Evolutionary conservation across 1,284 basidiomycete genomes (phyloP), one percentile per base, ranked within the genome.

Genomic region (Calocybe gambosa): DNA sequence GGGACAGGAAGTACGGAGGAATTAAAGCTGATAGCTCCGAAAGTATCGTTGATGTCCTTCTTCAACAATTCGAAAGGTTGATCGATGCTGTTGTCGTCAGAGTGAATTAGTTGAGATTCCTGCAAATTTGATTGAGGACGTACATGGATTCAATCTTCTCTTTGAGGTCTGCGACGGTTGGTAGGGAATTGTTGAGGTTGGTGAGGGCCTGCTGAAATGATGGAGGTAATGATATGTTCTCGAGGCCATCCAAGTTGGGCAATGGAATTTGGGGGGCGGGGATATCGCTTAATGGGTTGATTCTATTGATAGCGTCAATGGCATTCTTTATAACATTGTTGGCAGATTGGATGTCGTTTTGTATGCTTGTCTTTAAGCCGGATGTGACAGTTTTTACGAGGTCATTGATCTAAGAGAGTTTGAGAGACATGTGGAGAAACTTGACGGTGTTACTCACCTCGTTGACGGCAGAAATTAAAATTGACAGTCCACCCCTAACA

Each of bases 51-150:
- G 63, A 97, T 92, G 45, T 93, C 88, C 51, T 77, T 70, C 63
- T 91, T 93, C 42, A 96, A 66, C 2, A 79, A 69, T 57, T 94
- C 86, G 58, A 97, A 94, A 0, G 93, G 93, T 0, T 75, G 81
- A 55, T 89, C 83, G 56, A 95, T 78, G 45, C 88, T 90, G 52
- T 31, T 8, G 26, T 13, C n/a, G n/a, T 50, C 39, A 63, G 52
- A 44, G 42, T 45, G 20, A 10, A 36, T 40, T 47, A 39, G 19
- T 26, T 12, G 25, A 40, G 16, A 9, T 47, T 16, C 43, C 15
- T 28, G 12, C 23, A 12, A 45, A 34, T 31, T 26, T 16, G 26
- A 1, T 18, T 49, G 28, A 23, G 29, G 2, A 74, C 83, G 58
- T 63, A 90, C 88, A 95, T 63, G 29, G 70, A 65, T 52, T 91